Base-by-base conservation (phyloP, 2,329 filamentous ascomycete genomes). In the Fusarium buharicum region DNA sequence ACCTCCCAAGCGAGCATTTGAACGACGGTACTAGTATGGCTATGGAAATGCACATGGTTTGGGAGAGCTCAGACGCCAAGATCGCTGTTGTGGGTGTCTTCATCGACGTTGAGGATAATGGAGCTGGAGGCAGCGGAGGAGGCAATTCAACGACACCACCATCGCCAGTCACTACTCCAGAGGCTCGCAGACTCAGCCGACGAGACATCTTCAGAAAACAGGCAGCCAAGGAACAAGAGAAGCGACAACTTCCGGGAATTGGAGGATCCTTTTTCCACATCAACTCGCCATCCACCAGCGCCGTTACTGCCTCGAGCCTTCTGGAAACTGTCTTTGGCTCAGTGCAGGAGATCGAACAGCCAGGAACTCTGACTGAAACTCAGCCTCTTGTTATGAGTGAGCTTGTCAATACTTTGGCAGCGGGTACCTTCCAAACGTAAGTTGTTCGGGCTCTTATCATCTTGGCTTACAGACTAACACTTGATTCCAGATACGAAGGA, bases 1-100 rank as follows among this genome's bases (percentile, higher is more conserved):
- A 87, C 70, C 81, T 83, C 0, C 84, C 85, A 1, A 83, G 82
- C 39, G 85, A 88, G 75, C 85, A 88, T 64, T 78, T 80, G 30
- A 75, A 86, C 67, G 64, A 77, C 71, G 71, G 78, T 22, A 65
- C 62, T 8, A 73, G 70, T 33, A 64, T 63, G 49, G 68, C 71
- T 8, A 72, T 72, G 72, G 62, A 76, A 68, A 65, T 69, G 59
- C 70, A 74, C 44, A 70, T 74, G 65, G 72, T 73, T 17, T 74
- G 72, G 69, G 48, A 70, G 40, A 65, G 66, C 2, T 54, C 44
- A 0, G 64, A 53, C 7, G 38, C 52, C 2, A 28, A 70, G 17
- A 56, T 76, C 14, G 72, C 74, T 6, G 80, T 71, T 1, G 56
- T 70, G 3, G 70, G 70, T 13, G 58, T 69, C 13, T 72, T 64